phyloP scores from a whole-genome alignment of 306 rosid genomes.

The Styphnolobium japonicum region DNA sequence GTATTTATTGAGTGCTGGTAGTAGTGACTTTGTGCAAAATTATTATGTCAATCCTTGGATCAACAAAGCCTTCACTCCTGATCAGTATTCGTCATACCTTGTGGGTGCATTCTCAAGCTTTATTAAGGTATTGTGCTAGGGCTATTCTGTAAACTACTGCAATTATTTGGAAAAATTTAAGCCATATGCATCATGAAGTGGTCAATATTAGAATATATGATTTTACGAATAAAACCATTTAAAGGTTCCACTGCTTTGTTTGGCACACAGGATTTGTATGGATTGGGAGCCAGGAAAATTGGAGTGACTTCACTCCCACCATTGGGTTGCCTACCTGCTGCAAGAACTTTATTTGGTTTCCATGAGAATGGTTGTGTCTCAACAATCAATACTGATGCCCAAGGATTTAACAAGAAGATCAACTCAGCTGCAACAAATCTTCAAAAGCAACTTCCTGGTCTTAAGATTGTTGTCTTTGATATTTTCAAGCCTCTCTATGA shows the following conservation, averaged over 20 bases:
- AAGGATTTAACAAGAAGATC: conserved; percentile 72
- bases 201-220: neutral
- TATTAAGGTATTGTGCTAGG: conserved; percentile 48
- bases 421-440: conserved; percentile 62
- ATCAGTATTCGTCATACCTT: conserved; percentile 58
- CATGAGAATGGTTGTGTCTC: conserved; percentile 67
- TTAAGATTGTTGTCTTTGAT: conserved; percentile 75
- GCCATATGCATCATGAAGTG: neutral
- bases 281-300: conserved; percentile 79
- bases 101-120: conserved; percentile 56
- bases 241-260: conserved; percentile 2
- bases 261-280: conserved; percentile 59
- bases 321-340: conserved; percentile 84
- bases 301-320: conserved; percentile 97
- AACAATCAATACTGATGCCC: conserved; percentile 68
- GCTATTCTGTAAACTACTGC: neutral
- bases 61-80: conserved; percentile 65
- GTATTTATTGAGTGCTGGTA: conserved; percentile 80
- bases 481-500: conserved; percentile 73
- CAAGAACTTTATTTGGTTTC: conserved; percentile 64
- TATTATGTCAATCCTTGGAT: conserved; percentile 79
- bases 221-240: neutral
- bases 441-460: conserved; percentile 73
- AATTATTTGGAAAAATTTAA: neutral
- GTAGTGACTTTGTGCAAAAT: conserved; percentile 83